phyloP scores from a whole-genome alignment of 768 basidiomycete genomes.

The Mycena vitilis region DNA sequence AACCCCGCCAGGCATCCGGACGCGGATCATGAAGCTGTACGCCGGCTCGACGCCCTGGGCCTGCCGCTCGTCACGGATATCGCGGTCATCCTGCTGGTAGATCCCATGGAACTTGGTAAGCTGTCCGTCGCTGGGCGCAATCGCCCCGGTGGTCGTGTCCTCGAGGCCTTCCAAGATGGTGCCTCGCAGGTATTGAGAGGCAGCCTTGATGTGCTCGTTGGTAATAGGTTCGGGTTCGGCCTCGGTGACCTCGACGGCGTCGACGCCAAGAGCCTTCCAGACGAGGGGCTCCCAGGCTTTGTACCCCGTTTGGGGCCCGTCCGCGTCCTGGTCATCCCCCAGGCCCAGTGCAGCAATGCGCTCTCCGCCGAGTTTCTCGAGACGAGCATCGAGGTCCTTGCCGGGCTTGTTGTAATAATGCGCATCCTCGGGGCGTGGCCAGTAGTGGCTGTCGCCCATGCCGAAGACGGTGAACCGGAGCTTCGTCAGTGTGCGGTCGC shows the following conservation, averaged over 20 bases:
- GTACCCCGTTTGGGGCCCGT: slow-evolving; percentile 96
- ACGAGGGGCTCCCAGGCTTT: slow-evolving; percentile 93
- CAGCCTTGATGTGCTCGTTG: slow-evolving; percentile 99
- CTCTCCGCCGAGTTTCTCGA: slow-evolving; percentile 84
- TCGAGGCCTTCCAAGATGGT: slow-evolving; percentile 93
- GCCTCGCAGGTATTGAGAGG: slow-evolving; percentile 91
- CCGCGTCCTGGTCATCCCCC: slow-evolving; percentile 97
- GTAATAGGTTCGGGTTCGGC: slow-evolving; percentile 97
- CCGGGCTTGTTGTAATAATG: slow-evolving; percentile 98
- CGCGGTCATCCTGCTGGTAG: slow-evolving; percentile 97
- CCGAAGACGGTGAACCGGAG: slow-evolving; percentile 88
- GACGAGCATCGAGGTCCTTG: slow-evolving; percentile 86
- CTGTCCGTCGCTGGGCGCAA: slow-evolving; percentile 91
- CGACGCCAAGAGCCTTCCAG: slow-evolving; percentile 96
- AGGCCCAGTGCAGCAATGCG: slow-evolving; percentile 82
- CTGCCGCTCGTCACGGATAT: slow-evolving; percentile 96
- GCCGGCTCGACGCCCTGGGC: slow-evolving; percentile 95
- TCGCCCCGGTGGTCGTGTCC: slow-evolving; percentile 89
- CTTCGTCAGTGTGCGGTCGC: slow-evolving; percentile 69
- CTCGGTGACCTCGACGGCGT: slow-evolving; percentile 86
- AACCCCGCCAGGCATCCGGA: slow-evolving; percentile 95
- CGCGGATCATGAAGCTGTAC: slow-evolving; percentile 98
- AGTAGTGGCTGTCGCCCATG: slow-evolving; percentile 99
- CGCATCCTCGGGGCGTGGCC: slow-evolving; percentile 97
- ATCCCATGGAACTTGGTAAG: slow-evolving; percentile 98